phyloP scores from a whole-genome alignment of 768 basidiomycete genomes.

The Leccinum barrowsii region DNA sequence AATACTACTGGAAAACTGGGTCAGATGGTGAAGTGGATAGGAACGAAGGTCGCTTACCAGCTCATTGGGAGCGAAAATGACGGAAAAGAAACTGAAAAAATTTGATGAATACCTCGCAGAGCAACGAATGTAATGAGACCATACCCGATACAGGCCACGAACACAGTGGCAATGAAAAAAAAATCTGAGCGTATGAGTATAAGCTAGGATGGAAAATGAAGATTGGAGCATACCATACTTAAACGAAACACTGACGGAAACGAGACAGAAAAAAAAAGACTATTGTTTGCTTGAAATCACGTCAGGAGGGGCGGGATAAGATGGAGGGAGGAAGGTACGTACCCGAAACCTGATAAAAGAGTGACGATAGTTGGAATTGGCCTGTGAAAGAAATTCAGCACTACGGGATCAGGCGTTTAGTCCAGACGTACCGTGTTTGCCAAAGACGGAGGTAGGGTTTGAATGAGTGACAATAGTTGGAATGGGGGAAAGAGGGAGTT shows the following conservation, averaged over 20 bases:
- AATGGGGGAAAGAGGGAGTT: background rate
- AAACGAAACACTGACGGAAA: background rate
- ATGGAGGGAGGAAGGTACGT: background rate
- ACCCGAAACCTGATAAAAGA: constrained; percentile 6
- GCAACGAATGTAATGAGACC: background rate
- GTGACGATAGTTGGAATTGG: constrained; percentile 12
- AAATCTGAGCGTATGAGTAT: background rate
- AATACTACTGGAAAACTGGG: background rate
- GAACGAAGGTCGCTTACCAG: background rate
- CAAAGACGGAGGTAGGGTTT: background rate
- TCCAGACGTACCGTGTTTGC: background rate
- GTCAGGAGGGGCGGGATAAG: background rate
- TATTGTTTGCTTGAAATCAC: background rate
- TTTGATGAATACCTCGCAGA: background rate
- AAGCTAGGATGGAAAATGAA: background rate
- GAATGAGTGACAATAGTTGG: constrained; percentile 21
- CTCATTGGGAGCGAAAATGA: background rate
- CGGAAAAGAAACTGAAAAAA: background rate
- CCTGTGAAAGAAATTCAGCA: background rate
- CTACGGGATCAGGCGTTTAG: background rate
- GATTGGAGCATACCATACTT: constrained; percentile 2
- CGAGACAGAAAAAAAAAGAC: background rate
- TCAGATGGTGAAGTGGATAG: background rate
- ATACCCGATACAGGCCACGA: constrained; percentile 9
- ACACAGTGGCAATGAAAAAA: background rate